Conservation (phyloP, 495 filamentous ascomycete species). For the Ascobolus immersus region DNA sequence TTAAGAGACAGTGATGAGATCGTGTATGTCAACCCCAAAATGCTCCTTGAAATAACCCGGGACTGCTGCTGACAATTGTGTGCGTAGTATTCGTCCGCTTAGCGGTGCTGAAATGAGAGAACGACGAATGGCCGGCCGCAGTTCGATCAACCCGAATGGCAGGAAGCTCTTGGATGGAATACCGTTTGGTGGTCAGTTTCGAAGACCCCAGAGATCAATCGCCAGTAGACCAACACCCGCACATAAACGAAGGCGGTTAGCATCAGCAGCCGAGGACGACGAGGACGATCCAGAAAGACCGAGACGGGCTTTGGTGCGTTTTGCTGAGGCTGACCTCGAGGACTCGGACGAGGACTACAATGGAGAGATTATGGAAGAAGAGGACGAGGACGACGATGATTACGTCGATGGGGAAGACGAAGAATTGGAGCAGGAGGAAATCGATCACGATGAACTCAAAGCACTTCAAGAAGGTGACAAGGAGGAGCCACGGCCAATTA, state of each 20-base stretch:
- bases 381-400: conserved; percentile 9
- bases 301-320: conserved; percentile 7
- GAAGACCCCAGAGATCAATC: too few species aligned
- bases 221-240: too few species aligned
- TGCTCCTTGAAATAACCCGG: conserved; percentile 1
- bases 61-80: background rate
- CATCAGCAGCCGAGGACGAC: too few species aligned
- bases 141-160: conserved; percentile 60
- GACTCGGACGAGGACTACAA: conserved; percentile 5
- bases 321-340: conserved; percentile 12
- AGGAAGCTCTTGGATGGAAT: conserved; percentile 73
- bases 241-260: too few species aligned
- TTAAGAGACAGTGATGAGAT: conserved; percentile 69
- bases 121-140: conserved; percentile 49
- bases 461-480: too few species aligned
- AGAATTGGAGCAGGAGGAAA: conserved; percentile 9
- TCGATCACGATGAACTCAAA: conserved; percentile 8
- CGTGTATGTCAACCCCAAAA: conserved; percentile 28
- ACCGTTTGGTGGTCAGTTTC: conserved; percentile 52
- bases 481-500: too few species aligned
- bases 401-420: conserved; percentile 16
- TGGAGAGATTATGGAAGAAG: conserved; percentile 1
- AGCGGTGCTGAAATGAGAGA: conserved; percentile 46
- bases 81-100: conserved; percentile 51
- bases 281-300: too few species aligned